Evolutionary conservation across 257 asterid species (phyloP), one percentile per base, ranked within the genome.

Genomic region (Echium plantagineum): DNA sequence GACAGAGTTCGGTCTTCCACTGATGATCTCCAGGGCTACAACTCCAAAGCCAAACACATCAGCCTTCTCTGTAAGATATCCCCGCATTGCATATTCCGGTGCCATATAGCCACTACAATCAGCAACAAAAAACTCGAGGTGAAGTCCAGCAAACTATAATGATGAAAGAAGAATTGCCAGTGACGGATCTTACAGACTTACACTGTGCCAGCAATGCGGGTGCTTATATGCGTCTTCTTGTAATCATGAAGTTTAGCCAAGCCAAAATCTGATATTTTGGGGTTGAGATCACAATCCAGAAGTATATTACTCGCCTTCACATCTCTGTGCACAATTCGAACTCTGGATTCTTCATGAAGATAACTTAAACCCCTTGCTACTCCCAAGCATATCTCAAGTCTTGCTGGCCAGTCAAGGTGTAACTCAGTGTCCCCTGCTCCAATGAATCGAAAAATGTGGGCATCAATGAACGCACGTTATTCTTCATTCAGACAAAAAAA

Each of bases 261-360:
- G 17, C 94, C 90, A n/a, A 85, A 85, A 72, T 85, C 94, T 30
- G 90, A 85, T 58, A 85, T 83, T 69, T 85, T 80, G 15, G 94
- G 88, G 26, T 71, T 69, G 55, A 85, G 88, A 47, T 77, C 72
- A 57, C 77, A 68, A 67, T 85, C 94, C 16, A 85, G 94, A 26
- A 85, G 70, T 69, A 85, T 83, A 75, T 85, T 85, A 69, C 94
- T 82, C 19, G 94, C 90, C 74, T 85, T 85, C 55, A 85, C 90
- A 69, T 85, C 94, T 65, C 94, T 72, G 60, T 83, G 94, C 63
- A 85, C 90, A 26, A 85, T 79, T 20, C 84, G 77, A 28, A 74
- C 72, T 53, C 80, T 82, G 54, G 94, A 85, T 69, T 85, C 94
- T 75, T 85, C 94, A 21, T 83, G 94, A 58, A 85, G 87, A 68